Evolutionary conservation across 2,329 filamentous ascomycete genomes (phyloP), one percentile per base, ranked within the genome.

Genomic region (Calonectria pteridis): DNA sequence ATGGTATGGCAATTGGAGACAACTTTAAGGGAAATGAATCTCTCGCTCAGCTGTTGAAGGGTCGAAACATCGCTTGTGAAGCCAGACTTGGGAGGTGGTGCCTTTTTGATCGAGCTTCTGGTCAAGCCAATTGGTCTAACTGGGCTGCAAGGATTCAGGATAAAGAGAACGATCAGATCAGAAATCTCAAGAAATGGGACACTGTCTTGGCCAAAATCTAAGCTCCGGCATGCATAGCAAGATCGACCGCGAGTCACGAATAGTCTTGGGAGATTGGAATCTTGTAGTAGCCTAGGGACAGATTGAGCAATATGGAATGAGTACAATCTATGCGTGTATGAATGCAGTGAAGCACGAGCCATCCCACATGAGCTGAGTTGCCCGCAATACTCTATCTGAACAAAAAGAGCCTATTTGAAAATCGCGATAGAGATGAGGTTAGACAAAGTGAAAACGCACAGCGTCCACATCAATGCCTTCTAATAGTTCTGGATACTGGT

Each of bases 1-100:
- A 75, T 10, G 74, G 76, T 6, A 70, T 77, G 0, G 37, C 28
- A 1, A n/a, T 63, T 0, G 29, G 35, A 0, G 2, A 49, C 3
- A 29, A 58, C 46, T 13, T 40, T 46, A 23, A 20, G n/a, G 11
- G 18, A 29, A 0, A 9, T n/a, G 0, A 53, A 67, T 7, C 28
- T 9, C 49, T 77, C 1, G 64, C 75, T 55, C 14, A n/a, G 0
- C 16, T 69, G 20, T 26, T 77, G 4, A 10, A 63, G 4, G 13
- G n/a, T 0, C n/a, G 28, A 3, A 50, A 26, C 2, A 9, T 75
- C 0, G 18, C 49, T 2, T 75, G 72, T 11, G 74, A 77, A n/a
- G 76, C 67, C 4, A 73, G 76, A 3, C 6, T 65, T 16, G 76
- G 76, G 0, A 31, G 49, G 2, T 77, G 74, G 76, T 77, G 68